Conservation (phyloP, 257 asterid species). For the Solanum piurae region DNA sequence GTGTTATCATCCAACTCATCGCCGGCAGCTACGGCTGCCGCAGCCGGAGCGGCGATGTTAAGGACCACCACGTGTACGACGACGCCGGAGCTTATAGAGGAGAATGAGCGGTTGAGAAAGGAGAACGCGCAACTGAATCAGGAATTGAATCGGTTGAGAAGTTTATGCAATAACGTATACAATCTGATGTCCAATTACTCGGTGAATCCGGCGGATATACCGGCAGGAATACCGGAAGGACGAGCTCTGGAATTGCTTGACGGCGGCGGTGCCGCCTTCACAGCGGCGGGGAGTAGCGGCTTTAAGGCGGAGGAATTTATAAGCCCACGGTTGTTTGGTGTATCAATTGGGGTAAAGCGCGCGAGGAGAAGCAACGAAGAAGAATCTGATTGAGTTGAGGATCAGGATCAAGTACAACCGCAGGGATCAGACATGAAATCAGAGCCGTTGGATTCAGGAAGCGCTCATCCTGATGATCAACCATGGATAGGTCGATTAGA, state of each 20-base stretch:
- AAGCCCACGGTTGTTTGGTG: constrained; percentile 58
- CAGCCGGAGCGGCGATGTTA: constrained; percentile 5
- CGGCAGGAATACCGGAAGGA: constrained; percentile 14
- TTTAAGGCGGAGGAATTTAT: constrained; percentile 3
- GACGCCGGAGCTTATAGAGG: constrained; percentile 45
- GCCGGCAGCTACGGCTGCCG: constrained; percentile 26
- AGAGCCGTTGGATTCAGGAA: constrained; percentile 33
- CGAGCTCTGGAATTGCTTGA: constrained; percentile 12
- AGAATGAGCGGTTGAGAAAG: constrained; percentile 53
- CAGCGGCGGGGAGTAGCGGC: neutral
- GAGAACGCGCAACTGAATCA: constrained; percentile 50
- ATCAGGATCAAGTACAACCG: constrained; percentile 4
- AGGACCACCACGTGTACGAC: constrained; percentile 21
- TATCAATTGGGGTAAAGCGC: constrained; percentile 47
- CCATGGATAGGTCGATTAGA: neutral
- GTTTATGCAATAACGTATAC: constrained; percentile 45
- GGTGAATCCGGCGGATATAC: constrained; percentile 12
- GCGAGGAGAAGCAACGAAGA: constrained; percentile 17
- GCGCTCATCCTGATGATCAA: constrained; percentile 6
- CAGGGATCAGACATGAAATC: constrained; percentile 24
- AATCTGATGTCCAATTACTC: constrained; percentile 47
- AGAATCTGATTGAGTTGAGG: neutral
- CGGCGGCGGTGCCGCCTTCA: constrained; percentile 1
- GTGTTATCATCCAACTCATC: constrained; percentile 72
- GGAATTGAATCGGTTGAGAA: constrained; percentile 37